Evolutionary conservation across 176 grass and related monocot genomes (phyloP), one percentile per base, ranked within the genome.

Genomic region (Oryza glumipatula): DNA sequence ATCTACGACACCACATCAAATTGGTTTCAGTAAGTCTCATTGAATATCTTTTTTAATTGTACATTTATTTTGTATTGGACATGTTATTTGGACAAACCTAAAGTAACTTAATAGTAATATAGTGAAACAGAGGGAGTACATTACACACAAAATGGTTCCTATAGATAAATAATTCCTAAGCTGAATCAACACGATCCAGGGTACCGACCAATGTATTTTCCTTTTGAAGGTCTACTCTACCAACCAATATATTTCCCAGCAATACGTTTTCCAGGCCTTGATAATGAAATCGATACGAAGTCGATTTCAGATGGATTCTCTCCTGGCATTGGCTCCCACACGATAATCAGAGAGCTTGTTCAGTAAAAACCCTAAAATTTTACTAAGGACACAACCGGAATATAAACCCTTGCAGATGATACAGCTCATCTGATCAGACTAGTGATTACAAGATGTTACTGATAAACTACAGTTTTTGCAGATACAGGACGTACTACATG

Each of bases 381-480:
- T 65, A 15, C 26, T 26, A 26, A 65, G 36, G 47, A 72, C 43
- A 48, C 44, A 11, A 67, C 16, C 9, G 46, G 33, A 9, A 36
- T 48, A 70, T 19, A 33, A 70, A 48, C 22, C 49, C 60, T 24
- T 65, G 8, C 78, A 84, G 30, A 43, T 74, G 35, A 63, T 67
- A 92, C 51, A 88, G 70, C 79, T 51, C 63, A 74, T 54, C 54
- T 58, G 54, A 86, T 22, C 56, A 65, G 16, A 60, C 46, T 46
- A 73, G 61, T 43, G 6, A 82, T 88, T 60, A 82, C 75, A 88
- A 67, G 22, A 80, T 80, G 69, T 87, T 81, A 87, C 76, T 44
- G 70, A 70, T 71, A 76, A 68, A 80, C 70, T 76, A 82, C 54
- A 86, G 14, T 79, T 79, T 23, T 21, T 32, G 66, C 21, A 49